Base-by-base conservation (phyloP, 2,329 filamentous ascomycete species). In the Amauroascus niger region DNA sequence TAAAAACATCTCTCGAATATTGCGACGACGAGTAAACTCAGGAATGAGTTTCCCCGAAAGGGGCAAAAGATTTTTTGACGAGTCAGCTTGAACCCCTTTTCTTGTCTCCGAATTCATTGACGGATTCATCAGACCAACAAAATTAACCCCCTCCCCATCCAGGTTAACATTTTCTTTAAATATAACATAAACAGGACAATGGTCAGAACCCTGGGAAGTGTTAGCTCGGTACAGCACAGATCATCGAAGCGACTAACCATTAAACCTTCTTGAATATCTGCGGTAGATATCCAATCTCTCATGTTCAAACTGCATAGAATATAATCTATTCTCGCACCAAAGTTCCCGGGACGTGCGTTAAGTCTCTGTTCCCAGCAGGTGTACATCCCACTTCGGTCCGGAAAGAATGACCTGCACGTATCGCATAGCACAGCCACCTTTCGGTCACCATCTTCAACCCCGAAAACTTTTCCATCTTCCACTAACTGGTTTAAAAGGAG, bases 311-410 rank as follows among this genome's bases (percentile, higher is more conserved):
- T 93, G 66, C 88, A 95, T 2, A 97, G 77, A 16, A 98, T 79
- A 69, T 95, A 97, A 69, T 98, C 93, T 61, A 97, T 97, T 33
- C 93, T 81, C 52, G 87, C 86, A 5, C 93, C 93, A 68, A 86
- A 94, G 66, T 97, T 97, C 2, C 87, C 89, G 2, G 91, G 91
- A n/a, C 93, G 79, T n/a, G 88, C 87, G 68, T 97, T 97, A 64
- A 89, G 86, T 67, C 87, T 90, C 49, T 88, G 90, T 59, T 97
- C 89, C 91, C 91, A 97, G 67, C 91, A 95, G 0, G 93, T 97
- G 67, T 88, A 97, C 93, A 98, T 97, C 57, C 88, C 88, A 57
- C 76, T 75, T 37, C 93, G 79, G n/a, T 74, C 71, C 0, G 87
- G 86, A 64, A 96, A 86, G 64, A 90, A 94, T 24, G 79, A 80